phyloP scores from a whole-genome alignment of 352 stramenopile species.

The Blastocystis sp. region DNA sequence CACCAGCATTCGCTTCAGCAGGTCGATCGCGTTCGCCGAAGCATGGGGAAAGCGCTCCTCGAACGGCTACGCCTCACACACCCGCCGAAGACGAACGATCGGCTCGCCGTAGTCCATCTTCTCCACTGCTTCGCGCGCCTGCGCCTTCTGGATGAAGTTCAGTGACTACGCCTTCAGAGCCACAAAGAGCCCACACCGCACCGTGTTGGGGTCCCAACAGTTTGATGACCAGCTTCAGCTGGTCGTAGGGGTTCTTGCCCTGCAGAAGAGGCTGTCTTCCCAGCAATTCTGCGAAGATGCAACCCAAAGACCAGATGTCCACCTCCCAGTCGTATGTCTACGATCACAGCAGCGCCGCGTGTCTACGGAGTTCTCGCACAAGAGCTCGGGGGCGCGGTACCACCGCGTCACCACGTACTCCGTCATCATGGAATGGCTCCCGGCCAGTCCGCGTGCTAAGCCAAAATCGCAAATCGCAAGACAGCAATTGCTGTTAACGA shows the following conservation, averaged over 20 bases:
- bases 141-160: slow-evolving; percentile 58
- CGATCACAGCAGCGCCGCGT: neutral
- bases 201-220: slow-evolving; percentile 42
- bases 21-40: slow-evolving; percentile 78
- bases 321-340: slow-evolving; percentile 72
- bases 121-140: slow-evolving; percentile 50
- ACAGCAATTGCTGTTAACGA: slow-evolving; percentile 91
- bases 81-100: slow-evolving; percentile 14
- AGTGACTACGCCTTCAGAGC: neutral
- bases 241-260: slow-evolving; percentile 36
- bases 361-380: slow-evolving; percentile 75
- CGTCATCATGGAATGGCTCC: slow-evolving; percentile 74
- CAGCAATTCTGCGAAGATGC: slow-evolving; percentile 84
- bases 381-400: slow-evolving; percentile 71
- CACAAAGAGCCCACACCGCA: neutral
- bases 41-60: slow-evolving; percentile 75
- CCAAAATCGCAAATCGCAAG: slow-evolving; percentile 88
- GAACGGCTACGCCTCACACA: slow-evolving; percentile 20
- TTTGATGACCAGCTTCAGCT: slow-evolving; percentile 61
- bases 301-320: slow-evolving; percentile 97
- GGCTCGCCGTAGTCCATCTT: slow-evolving; percentile 40
- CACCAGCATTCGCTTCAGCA: slow-evolving; percentile 82
- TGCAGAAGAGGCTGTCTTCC: slow-evolving; percentile 47
- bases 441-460: slow-evolving; percentile 81
- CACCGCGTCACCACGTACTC: slow-evolving; percentile 71